These are phyloP conservation scores for Cucurbita pepo DNA, from an alignment of 306 rosid genomes.

Conservation along the genomic window DNA sequence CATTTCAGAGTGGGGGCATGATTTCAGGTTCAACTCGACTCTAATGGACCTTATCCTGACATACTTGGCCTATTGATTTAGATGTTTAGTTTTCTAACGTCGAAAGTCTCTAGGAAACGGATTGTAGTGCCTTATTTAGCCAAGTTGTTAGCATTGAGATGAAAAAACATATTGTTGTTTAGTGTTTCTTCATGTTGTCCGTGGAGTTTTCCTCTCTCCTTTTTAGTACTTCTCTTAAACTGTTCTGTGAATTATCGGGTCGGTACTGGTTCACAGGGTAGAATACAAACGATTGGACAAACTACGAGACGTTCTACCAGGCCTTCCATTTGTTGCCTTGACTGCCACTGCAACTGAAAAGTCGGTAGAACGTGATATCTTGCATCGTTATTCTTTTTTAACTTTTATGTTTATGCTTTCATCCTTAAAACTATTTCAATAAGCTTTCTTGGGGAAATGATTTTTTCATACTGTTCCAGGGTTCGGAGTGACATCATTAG, in stretches of 20 bases:
- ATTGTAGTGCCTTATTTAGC: not conserved
- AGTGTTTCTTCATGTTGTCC: not conserved
- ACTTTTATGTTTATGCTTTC: not conserved
- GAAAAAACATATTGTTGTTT: not conserved
- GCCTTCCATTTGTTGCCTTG: constrained; percentile 76
- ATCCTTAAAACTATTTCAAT: not conserved
- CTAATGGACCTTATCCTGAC: not conserved
- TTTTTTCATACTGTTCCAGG: constrained; percentile 23
- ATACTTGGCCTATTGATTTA: not conserved
- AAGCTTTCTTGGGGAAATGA: not conserved
- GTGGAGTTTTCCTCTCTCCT: not conserved
- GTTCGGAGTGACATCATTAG: constrained; percentile 56
- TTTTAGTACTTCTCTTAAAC: not conserved
- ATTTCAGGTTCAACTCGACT: constrained; percentile 38
- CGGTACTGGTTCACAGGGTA: constrained; percentile 24
- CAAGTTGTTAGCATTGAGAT: not conserved
- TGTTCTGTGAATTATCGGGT: not conserved
- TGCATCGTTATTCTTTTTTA: not conserved
- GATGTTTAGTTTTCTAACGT: not conserved
- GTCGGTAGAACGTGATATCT: constrained; percentile 19
- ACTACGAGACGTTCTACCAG: constrained; percentile 48
- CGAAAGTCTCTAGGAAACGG: not conserved
- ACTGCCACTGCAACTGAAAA: constrained; percentile 89
- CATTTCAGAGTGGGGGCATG: constrained; percentile 94
- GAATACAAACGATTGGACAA: constrained; percentile 68